Base-by-base conservation (phyloP, 2,329 filamentous ascomycete species). In the Nigrospora sphaerica region DNA sequence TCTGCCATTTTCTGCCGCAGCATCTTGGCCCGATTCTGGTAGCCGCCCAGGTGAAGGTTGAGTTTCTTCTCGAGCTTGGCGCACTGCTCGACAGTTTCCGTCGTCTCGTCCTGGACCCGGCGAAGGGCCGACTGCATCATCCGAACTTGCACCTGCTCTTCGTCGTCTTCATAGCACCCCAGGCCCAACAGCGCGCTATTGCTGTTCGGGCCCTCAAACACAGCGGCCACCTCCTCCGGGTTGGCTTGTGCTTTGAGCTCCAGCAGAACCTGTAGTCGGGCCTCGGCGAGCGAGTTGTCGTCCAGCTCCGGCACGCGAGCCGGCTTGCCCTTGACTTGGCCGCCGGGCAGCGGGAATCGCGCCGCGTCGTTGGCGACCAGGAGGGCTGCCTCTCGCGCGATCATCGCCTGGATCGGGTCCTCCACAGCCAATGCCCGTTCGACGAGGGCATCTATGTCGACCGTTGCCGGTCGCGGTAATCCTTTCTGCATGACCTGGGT, bases 51-150 rank as follows among this genome's bases (percentile, higher is more conserved):
- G 57, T 93, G 85, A 45, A 95, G 74, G 0, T 77, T 75, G n/a
- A 98, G 78, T 67, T 93, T 96, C 78, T 95, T 95, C 68, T 97
- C 91, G 1, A 95, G 72, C 66, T 92, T 95, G 61, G 89, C 88
- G 45, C 87, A 88, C 47, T 84, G 78, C 56, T 92, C 84, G 3
- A 91, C 93, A 0, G 83, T 81, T 3, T 77, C 71, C 55, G 87
- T 77, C 51, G 95, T 86, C 9, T 78, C 74, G 40, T 87, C 79
- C 65, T 93, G 86, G 2, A 90, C 78, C 72, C 85, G 82, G 52
- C 93, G 83, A 53, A 95, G 93, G 2, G 87, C 82, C 54, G 80
- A 71, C 32, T 77, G 75, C 71, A 92, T 81, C 28, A 80, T 69
- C 14, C 71, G 67, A 49, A 76, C 71, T 54, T 82, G 75, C 54